Base-by-base conservation (phyloP, 768 basidiomycete genomes). In the Pleurotus giganteus region DNA sequence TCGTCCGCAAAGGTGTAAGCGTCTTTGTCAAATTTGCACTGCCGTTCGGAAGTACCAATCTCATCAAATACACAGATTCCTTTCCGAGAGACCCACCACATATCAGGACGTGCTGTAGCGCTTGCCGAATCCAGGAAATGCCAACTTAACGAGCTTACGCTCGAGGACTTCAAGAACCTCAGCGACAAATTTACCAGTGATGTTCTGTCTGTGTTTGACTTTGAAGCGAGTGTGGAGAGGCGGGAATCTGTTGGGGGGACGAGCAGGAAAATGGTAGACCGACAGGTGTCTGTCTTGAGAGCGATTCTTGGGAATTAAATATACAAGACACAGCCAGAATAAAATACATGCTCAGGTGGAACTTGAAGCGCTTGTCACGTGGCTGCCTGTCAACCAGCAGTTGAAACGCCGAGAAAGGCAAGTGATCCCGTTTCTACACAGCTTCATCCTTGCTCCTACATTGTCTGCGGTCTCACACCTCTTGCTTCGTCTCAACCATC, bases 1-100 rank as follows among this genome's bases (percentile, higher is more conserved):
- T 99, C 36, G 97, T 99, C 58, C 89, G 95, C 63, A 98, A 97
- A 79, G 96, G 97, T 60, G 96, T 97, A 71, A 61, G 90, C 80
- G 3, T 56, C 41, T 26, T 29, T 54, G 32, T 54, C 24, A n/a
- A 36, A 23, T 44, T 47, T 47, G 37, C n/a, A 53, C 7, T 11
- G 1, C n/a, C 23, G n/a, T 32, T 28, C 34, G 17, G 21, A 28
- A 17, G 42, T 36, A 34, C 8, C 26, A 17, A 45, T n/a, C 44
- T 46, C 29, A 58, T 29, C n/a, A 26, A 42, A 49, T 34, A 12
- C 6, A 28, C 62, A 97, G 95, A 91, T 94, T 39, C 97, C 97
- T 6, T 98, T 99, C 84, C 88, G 97, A 41, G 94, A 98, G 71
- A 99, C 97, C 1, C 97, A 99, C 67, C 97, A 99, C 69, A 85